Base-by-base conservation (phyloP, 257 asterid species). In the Leptodermis oblonga region DNA sequence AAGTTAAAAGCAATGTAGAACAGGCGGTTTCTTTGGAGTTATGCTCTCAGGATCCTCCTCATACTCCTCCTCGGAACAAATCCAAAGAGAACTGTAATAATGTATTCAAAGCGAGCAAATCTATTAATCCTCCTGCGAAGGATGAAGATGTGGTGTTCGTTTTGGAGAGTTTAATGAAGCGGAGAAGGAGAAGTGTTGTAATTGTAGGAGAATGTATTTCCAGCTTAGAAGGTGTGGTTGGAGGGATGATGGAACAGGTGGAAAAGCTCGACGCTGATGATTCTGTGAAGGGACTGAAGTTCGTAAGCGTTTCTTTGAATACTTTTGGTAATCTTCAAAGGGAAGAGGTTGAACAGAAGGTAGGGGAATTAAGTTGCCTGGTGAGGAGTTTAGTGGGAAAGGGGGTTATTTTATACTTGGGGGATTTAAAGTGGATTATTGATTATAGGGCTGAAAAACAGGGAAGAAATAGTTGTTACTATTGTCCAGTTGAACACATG, bases 401-500 rank as follows among this genome's bases (percentile, higher is more conserved):
- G 63, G 98, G 97, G n/a, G 96, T 86, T 7, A 88, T 92, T 36
- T 67, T 92, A 69, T 92, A 90, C 74, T 76, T 90, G 3, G 98
- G 98, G 33, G 96, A 92, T 74, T 75, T 92, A 15, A 88, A 86
- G 63, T 90, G 98, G 97, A 80, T 92, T 23, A 58, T 84, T 77
- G 92, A 92, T 67, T 89, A 76, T 68, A 80, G 83, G 73, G 83
- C 68, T 26, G 84, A 78, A 34, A 68, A 76, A 59, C 77, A 78
- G 37, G 81, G 77, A 41, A 81, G 71, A 51, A 62, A 52, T n/a
- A n/a, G n/a, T n/a, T n/a, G n/a, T 31, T 82, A 78, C 62, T 85
- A 89, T 72, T 83, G 95, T 60, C 84, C 92, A 10, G 91, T 92
- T 67, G 96, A 90, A 72, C 92, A 92, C 69, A 76, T 86, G 96